Evolutionary conservation across 73 alveolate species (phyloP).

Genomic region (Tetrahymena thermophila): DNA sequence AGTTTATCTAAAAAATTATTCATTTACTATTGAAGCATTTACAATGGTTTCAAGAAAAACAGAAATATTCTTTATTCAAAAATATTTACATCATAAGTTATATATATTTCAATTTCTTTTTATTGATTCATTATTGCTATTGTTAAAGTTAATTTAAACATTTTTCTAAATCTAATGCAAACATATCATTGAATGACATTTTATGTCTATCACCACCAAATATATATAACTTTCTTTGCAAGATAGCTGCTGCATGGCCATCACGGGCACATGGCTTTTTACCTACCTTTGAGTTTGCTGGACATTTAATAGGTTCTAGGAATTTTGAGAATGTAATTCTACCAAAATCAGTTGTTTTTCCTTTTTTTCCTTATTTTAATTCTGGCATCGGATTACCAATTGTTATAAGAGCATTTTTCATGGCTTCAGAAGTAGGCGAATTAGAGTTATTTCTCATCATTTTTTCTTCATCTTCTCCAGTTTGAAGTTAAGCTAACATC

Average conservation of each 20-base stretch:
- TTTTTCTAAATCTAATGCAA: slow-evolving; percentile 51
- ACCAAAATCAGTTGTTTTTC: slow-evolving; percentile 30
- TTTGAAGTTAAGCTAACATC: neutral
- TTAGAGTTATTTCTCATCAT: neutral
- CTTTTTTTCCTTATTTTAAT: neutral
- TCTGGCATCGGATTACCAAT: slow-evolving; percentile 22
- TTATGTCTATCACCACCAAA: slow-evolving; percentile 98
- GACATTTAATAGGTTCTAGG: neutral
- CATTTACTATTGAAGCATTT: too few species aligned
- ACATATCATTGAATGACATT: slow-evolving; percentile 94
- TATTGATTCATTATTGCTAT: neutral
- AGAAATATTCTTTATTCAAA: neutral
- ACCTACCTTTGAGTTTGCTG: slow-evolving; percentile 11
- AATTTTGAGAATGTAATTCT: neutral
- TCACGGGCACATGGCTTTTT: slow-evolving; percentile 40
- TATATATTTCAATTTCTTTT: neutral
- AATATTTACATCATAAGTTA: too few species aligned
- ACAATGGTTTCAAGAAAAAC: neutral
- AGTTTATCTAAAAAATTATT: too few species aligned
- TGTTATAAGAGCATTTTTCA: slow-evolving; percentile 13
- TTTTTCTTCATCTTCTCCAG: neutral
- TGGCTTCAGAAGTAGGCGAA: slow-evolving; percentile 8
- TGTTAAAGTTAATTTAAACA: neutral
- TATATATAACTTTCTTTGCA: slow-evolving; percentile 66
- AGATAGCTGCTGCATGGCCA: slow-evolving; percentile 73